Percentiles rank a stretch among this genome's conserved stretches.
These are phyloP conservation scores for Nemania bipapillata DNA, from an alignment of 2,329 filamentous ascomycete species.

Conservation along the genomic window DNA sequence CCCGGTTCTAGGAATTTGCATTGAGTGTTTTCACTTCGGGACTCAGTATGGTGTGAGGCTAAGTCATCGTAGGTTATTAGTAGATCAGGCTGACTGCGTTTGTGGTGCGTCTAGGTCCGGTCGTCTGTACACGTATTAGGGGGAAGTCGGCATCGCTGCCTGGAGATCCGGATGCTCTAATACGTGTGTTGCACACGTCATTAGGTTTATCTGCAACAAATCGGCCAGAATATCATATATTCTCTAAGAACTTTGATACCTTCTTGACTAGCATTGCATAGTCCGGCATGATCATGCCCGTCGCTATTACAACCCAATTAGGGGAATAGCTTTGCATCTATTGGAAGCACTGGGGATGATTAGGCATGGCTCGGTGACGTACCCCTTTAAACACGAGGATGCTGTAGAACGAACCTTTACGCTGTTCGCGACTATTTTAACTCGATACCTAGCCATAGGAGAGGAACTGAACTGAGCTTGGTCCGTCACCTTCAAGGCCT, in stretches of 20 bases:
- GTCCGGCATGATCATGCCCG: background rate
- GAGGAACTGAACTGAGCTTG: background rate
- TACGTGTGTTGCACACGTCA: background rate
- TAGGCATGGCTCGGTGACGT: slow-evolving; percentile 9
- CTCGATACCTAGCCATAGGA: background rate
- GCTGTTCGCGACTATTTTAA: background rate
- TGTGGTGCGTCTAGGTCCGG: background rate
- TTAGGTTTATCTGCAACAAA: background rate
- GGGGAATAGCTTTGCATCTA: background rate
- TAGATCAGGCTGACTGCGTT: background rate
- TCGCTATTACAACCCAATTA: background rate
- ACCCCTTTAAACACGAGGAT: background rate
- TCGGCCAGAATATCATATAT: background rate
- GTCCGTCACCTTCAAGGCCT: background rate
- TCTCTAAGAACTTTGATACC: background rate
- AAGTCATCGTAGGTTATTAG: background rate
- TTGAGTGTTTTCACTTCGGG: background rate
- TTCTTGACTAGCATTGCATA: background rate
- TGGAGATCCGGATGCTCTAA: background rate
- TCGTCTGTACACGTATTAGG: background rate
- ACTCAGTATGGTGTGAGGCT: background rate
- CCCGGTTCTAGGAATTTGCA: background rate
- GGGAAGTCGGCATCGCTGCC: background rate
- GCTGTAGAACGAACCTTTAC: background rate
- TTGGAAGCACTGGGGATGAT: background rate